Evolutionary conservation across 306 rosid genomes (phyloP).

Genomic region (Notholithocarpus densiflorus): DNA sequence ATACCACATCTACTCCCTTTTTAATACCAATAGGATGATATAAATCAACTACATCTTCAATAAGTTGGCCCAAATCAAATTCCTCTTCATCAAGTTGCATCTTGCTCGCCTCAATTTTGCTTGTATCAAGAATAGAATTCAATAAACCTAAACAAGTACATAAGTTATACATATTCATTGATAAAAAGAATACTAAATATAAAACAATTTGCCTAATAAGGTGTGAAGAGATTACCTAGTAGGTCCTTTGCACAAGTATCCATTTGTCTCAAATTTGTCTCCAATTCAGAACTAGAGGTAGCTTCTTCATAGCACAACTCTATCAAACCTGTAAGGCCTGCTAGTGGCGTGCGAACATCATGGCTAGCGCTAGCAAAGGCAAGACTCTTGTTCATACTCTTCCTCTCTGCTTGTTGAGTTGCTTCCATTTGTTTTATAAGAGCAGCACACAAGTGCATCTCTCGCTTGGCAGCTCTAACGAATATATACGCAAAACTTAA

Average conservation of each 20-base stretch:
- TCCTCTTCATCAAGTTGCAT: slow-evolving; percentile 74
- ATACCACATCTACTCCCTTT: slow-evolving; percentile 66
- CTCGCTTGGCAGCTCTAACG: slow-evolving; percentile 34
- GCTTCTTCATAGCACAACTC: slow-evolving; percentile 41
- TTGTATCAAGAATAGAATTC: slow-evolving; percentile 77
- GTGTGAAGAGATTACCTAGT: slow-evolving; percentile 39
- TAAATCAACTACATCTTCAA: slow-evolving; percentile 72
- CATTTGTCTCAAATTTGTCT: slow-evolving; percentile 55
- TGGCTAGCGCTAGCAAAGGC: slow-evolving; percentile 74
- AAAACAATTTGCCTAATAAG: not conserved
- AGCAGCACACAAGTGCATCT: slow-evolving; percentile 53
- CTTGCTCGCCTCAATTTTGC: slow-evolving; percentile 82
- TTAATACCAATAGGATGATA: slow-evolving; percentile 53
- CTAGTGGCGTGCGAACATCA: slow-evolving; percentile 67
- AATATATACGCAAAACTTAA: slow-evolving; percentile 26
- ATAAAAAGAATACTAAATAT: not conserved
- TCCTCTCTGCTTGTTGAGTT: slow-evolving; percentile 70
- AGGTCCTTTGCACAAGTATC: slow-evolving; percentile 56
- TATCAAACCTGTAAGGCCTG: slow-evolving; percentile 58
- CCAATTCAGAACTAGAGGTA: slow-evolving; percentile 31
- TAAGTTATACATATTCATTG: no score
- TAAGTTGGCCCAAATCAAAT: slow-evolving; percentile 53
- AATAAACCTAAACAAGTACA: slow-evolving; percentile 41
- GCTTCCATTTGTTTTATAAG: slow-evolving; percentile 70
- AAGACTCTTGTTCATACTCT: slow-evolving; percentile 59